Evolutionary conservation across 1,284 basidiomycete species (phyloP).

Genomic region (Amylostereum chailletii): DNA sequence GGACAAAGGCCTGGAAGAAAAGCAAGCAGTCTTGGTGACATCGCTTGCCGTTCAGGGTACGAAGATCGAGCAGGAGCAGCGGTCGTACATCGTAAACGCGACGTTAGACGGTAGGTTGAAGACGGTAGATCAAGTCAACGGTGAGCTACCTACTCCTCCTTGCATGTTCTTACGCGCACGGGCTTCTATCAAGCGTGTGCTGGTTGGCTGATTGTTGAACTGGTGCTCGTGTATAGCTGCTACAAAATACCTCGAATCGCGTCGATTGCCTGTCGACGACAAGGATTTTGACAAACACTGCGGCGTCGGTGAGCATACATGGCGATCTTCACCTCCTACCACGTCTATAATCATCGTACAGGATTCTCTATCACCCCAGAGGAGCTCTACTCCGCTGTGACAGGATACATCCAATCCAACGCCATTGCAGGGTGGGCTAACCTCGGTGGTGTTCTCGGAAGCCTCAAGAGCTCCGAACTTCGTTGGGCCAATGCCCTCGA

Average conservation of each 20-base stretch:
- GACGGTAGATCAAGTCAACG: slow-evolving; percentile 81
- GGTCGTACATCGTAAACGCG: slow-evolving; percentile 59
- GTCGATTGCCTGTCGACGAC: slow-evolving; percentile 57
- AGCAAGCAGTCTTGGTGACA: slow-evolving; percentile 69
- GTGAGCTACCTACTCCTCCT: slow-evolving; percentile 32
- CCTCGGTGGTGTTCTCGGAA: slow-evolving; percentile 65
- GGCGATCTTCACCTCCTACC: background rate
- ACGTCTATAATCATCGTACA: slow-evolving; percentile 21
- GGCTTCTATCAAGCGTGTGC: background rate
- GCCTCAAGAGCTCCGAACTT: slow-evolving; percentile 63
- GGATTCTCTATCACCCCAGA: slow-evolving; percentile 74
- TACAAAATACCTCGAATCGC: slow-evolving; percentile 66
- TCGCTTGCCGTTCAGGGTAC: slow-evolving; percentile 59
- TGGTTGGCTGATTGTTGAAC: background rate
- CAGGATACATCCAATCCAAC: slow-evolving; percentile 50
- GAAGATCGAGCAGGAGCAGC: slow-evolving; percentile 52
- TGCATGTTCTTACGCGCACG: background rate
- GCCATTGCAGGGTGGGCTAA: slow-evolving; percentile 66
- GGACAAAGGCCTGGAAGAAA: slow-evolving; percentile 59
- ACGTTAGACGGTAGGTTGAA: slow-evolving; percentile 72
- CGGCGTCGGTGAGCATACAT: slow-evolving; percentile 71
- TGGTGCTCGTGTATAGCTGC: slow-evolving; percentile 45
- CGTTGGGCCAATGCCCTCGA: slow-evolving; percentile 91
- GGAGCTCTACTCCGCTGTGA: slow-evolving; percentile 57
- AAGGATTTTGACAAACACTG: slow-evolving; percentile 73